Percentiles rank a stretch among this genome's conserved stretches.
These are phyloP conservation scores for Rhynchospora breviuscula DNA, from an alignment of 176 grass and related monocot genomes.

Conservation along the genomic window DNA sequence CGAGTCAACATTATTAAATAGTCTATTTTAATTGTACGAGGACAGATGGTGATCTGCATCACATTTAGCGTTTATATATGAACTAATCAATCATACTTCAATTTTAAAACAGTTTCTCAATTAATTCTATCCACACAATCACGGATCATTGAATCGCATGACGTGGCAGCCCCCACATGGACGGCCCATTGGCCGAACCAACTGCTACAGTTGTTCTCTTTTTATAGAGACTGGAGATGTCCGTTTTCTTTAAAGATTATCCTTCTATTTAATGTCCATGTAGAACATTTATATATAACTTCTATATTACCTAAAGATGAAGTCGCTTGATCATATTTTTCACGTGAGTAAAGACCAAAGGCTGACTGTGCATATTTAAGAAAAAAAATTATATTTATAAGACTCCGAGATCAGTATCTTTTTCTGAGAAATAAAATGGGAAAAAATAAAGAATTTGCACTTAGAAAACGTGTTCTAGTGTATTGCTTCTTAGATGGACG, in stretches of 20 bases:
- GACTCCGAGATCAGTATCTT: too few relatives aligned
- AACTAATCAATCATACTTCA: not conserved
- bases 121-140: not conserved
- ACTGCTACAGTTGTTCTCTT: not conserved
- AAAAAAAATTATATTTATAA: too few relatives aligned
- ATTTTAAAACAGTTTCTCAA: conserved; percentile 5
- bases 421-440: not conserved
- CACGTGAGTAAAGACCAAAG: not conserved
- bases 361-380: too few relatives aligned
- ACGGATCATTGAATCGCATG: conserved; percentile 4
- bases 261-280: not conserved
- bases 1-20: not conserved
- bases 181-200: not conserved
- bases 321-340: not conserved
- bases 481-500: too few relatives aligned
- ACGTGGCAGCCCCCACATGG: not conserved
- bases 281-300: not conserved
- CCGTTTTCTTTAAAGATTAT: not conserved
- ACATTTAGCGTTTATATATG: not conserved
- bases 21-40: not conserved
- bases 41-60: not conserved
- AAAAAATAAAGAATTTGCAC: too few relatives aligned
- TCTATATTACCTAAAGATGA: not conserved
- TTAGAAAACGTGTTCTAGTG: too few relatives aligned
- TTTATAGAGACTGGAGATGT: not conserved